Evolutionary conservation across 2,329 filamentous ascomycete species (phyloP).

Genomic region (Monilinia fructigena): DNA sequence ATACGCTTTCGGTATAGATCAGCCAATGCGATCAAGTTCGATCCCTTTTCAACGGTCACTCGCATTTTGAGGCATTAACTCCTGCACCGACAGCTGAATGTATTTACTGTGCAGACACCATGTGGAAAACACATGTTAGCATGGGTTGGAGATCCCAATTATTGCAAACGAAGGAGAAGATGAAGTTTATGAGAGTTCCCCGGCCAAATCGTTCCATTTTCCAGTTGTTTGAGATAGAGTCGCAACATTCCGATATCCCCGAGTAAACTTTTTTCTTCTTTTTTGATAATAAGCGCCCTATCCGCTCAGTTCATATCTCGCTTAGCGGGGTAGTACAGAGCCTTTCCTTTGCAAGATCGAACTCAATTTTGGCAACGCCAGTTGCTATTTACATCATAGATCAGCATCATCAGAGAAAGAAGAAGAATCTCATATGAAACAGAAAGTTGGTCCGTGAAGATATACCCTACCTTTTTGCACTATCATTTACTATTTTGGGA

Average conservation of each 20-base stretch:
- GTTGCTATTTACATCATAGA: slow-evolving; percentile 1
- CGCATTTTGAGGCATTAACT: slow-evolving; percentile 12
- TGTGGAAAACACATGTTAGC: slow-evolving; percentile 18
- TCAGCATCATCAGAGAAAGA: slow-evolving; percentile 8
- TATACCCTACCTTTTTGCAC: background rate
- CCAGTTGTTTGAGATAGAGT: slow-evolving; percentile 1
- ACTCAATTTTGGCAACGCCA: background rate
- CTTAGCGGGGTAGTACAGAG: background rate
- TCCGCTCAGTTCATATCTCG: slow-evolving; percentile 14
- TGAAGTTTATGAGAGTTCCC: slow-evolving; percentile 7
- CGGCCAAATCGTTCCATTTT: slow-evolving; percentile 2
- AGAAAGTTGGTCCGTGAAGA: slow-evolving; percentile 13
- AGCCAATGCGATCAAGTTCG: background rate
- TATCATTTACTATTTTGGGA: slow-evolving; percentile 2
- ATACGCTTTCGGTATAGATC: background rate
- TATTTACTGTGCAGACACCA: slow-evolving; percentile 15
- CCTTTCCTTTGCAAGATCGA: background rate
- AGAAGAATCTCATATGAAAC: slow-evolving; percentile 3
- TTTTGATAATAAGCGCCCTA: slow-evolving; percentile 21
- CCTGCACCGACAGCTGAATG: slow-evolving; percentile 6
- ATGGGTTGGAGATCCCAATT: slow-evolving; percentile 9
- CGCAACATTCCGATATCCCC: slow-evolving; percentile 15
- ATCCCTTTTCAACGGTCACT: slow-evolving; percentile 9
- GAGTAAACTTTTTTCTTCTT: slow-evolving; percentile 16
- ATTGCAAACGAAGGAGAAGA: background rate